Evolutionary conservation across 495 filamentous ascomycete species (phyloP).

Genomic region (Aspergillus avenaceus): DNA sequence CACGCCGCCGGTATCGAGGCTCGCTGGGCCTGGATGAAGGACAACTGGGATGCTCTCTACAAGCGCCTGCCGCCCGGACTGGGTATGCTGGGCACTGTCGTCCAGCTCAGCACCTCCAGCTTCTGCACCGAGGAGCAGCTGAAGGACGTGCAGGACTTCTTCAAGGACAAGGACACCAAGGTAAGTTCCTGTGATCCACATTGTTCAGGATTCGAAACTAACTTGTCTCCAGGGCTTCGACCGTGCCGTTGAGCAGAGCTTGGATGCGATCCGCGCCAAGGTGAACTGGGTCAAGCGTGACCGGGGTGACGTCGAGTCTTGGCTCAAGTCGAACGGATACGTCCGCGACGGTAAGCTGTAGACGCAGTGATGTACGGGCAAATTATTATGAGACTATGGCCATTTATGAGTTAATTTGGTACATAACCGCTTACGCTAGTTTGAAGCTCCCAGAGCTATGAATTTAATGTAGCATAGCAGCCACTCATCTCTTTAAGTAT

Average conservation of each 20-base stretch:
- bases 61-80: constrained; percentile 74
- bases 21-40: constrained; percentile 77
- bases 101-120: constrained; percentile 76
- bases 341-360: constrained; percentile 41
- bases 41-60: constrained; percentile 78
- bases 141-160: constrained; percentile 75
- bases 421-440: too few relatives aligned
- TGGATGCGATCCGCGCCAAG: constrained; percentile 58
- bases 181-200: constrained; percentile 25
- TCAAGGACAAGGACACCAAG: constrained; percentile 73
- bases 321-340: constrained; percentile 57
- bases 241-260: constrained; percentile 57
- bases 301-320: constrained; percentile 53
- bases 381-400: too few relatives aligned
- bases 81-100: constrained; percentile 79
- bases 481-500: neutral
- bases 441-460: neutral
- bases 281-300: constrained; percentile 60
- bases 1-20: constrained; percentile 76
- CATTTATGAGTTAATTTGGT: neutral
- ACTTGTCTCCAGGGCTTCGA: constrained; percentile 45
- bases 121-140: constrained; percentile 76
- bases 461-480: neutral
- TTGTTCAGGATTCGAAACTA: neutral
- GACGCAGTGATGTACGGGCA: too few relatives aligned